Percentiles rank a stretch among this genome's conserved stretches.
These are phyloP conservation scores for Lodderomyces metapsilosis DNA, from an alignment of 1,139 yeast species.

Conservation along the genomic window DNA sequence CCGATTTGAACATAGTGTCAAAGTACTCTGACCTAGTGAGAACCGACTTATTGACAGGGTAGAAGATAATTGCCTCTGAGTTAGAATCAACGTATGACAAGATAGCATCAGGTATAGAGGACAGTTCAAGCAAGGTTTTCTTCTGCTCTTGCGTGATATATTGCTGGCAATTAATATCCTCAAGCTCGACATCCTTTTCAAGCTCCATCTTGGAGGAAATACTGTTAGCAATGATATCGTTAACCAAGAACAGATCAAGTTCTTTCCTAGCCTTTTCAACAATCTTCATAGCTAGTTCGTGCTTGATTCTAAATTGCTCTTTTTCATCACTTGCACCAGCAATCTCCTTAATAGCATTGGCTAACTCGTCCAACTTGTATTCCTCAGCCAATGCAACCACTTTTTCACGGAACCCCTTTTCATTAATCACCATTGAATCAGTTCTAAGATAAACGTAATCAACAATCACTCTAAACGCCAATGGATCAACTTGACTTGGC, in stretches of 20 bases:
- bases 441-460: constrained; percentile 53
- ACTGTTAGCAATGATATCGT: constrained; percentile 32
- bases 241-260: constrained; percentile 37
- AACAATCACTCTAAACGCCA: constrained; percentile 38
- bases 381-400: constrained; percentile 33
- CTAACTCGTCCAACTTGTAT: constrained; percentile 37
- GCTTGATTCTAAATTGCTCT: constrained; percentile 41
- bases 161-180: constrained; percentile 27
- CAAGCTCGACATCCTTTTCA: constrained; percentile 26
- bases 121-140: constrained; percentile 19
- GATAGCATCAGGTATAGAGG: constrained; percentile 50
- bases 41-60: constrained; percentile 65
- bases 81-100: constrained; percentile 36
- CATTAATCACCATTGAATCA: constrained; percentile 23
- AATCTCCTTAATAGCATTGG: constrained; percentile 25
- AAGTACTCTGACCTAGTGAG: constrained; percentile 63
- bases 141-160: constrained; percentile 19
- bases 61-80: constrained; percentile 31
- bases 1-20: constrained; percentile 61
- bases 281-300: constrained; percentile 42
- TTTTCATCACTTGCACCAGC: constrained; percentile 17
- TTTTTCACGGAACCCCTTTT: constrained; percentile 24
- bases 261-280: constrained; percentile 50
- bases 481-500: constrained; percentile 20
- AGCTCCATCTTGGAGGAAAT: constrained; percentile 13